Base-by-base conservation (phyloP, 352 stramenopile genomes). In the Globisporangium echinulatum region DNA sequence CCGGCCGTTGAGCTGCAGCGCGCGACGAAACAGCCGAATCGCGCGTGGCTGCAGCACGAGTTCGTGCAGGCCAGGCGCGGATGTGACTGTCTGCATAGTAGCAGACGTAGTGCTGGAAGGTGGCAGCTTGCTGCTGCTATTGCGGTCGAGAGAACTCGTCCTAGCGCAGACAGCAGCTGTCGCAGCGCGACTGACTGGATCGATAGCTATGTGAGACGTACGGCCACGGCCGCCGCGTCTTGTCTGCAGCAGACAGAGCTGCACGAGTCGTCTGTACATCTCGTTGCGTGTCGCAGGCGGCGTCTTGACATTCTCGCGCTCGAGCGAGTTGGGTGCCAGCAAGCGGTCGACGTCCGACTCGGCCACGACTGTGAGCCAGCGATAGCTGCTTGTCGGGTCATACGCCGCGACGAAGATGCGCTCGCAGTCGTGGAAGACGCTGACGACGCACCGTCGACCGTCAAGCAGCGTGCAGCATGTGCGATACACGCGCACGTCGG, bases 371-470 rank as follows among this genome's bases (percentile, higher is more conserved):
- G 70, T 71, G 38, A 84, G 69, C 82, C 82, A 91, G 7, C 71
- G 58, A 33, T 69, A 75, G 47, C 73, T 75, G 5, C 69, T 74
- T 1, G 56, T 59, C 0, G 85, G 82, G 7, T 87, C 78, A 64
- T 94, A 94, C 5, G 68, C 80, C 25, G 61, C 86, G 40, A 88
- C 80, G 51, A 75, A 94, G 33, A 91, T 64, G 40, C 76, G 74
- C 52, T 75, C 64, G 51, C 79, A 91, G 60, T 94, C 82, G 49
- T 90, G 85, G 38, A 74, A 89, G 19, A 94, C 66, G 9, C 58
- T 84, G n/a, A 92, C 52, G 10, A 94, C 59, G 36, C 77, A 87
- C 0, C 72, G 75, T 6, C 74, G 69, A 17, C 61, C 62, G 33
- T 78, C 63, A 2, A 94, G 67, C 25, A 25, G 25, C 9, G 56